Conservation (phyloP, 129 eudicot genomes). For the Calendula officinalis region DNA sequence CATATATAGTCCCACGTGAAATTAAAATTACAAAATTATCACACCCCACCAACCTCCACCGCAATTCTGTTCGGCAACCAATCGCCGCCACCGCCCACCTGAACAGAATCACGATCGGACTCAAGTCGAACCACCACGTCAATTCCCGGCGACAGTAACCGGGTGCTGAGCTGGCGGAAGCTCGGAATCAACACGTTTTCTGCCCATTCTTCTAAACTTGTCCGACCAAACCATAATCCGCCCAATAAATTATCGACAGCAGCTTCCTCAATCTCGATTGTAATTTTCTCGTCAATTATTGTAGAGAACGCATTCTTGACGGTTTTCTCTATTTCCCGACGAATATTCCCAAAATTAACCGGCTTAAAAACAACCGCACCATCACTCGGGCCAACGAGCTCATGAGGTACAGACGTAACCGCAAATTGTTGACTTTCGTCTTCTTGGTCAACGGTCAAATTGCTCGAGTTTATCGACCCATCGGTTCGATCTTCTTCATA, state of each 20-base stretch:
- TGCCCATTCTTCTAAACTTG: slow-evolving; percentile 63
- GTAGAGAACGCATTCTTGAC: slow-evolving; percentile 44
- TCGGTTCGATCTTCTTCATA: slow-evolving; percentile 63
- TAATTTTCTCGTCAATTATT: slow-evolving; percentile 43
- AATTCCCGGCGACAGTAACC: slow-evolving; percentile 20
- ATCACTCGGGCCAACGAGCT: slow-evolving; percentile 57
- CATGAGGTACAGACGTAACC: slow-evolving; percentile 62
- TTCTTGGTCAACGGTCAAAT: slow-evolving; percentile 74
- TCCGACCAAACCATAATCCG: slow-evolving; percentile 74
- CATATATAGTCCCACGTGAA: slow-evolving; percentile 24
- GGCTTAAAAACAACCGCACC: slow-evolving; percentile 78
- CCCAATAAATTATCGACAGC: slow-evolving; percentile 69
- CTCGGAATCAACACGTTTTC: slow-evolving; percentile 54
- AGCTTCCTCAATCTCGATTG: slow-evolving; percentile 58
- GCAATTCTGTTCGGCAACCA: slow-evolving; percentile 71
- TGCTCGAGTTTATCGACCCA: slow-evolving; percentile 80
- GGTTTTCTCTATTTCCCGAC: slow-evolving; percentile 65
- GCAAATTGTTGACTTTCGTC: slow-evolving; percentile 52
- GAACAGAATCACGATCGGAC: slow-evolving; percentile 37
- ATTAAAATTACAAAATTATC: slow-evolving; percentile 9
- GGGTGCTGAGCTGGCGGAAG: slow-evolving; percentile 39
- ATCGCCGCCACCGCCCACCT: slow-evolving; percentile 45
- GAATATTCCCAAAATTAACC: slow-evolving; percentile 47
- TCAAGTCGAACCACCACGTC: slow-evolving; percentile 50
- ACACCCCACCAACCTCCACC: slow-evolving; percentile 44